Percentiles rank a stretch among this genome's conserved stretches.
phyloP scores from a whole-genome alignment of 73 alveolate genomes.

The Paramecium biaurelia region DNA sequence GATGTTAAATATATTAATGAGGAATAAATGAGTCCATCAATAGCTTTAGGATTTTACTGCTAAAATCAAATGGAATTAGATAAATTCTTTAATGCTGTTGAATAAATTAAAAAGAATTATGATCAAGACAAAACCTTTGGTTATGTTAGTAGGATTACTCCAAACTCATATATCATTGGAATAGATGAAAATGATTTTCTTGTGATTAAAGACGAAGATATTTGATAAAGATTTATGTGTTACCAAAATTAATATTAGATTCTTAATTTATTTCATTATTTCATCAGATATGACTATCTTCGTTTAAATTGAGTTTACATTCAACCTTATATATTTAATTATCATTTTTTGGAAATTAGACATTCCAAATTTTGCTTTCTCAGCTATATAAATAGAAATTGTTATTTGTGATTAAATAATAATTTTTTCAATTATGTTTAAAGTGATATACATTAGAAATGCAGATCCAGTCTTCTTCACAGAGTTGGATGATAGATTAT shows the following conservation, averaged over 20 bases:
- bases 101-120: background rate
- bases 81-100: background rate
- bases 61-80: background rate
- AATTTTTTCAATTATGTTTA: conserved; percentile 1
- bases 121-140: background rate
- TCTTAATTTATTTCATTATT: too few relatives aligned
- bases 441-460: conserved; percentile 31
- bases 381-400: background rate
- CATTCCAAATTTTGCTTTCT: background rate
- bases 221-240: background rate
- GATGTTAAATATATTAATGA: background rate
- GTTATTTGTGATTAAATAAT: background rate
- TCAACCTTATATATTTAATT: too few relatives aligned
- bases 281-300: too few relatives aligned
- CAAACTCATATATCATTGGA: background rate
- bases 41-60: background rate
- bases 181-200: background rate
- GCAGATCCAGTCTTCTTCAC: conserved; percentile 66
- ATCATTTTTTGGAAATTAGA: too few relatives aligned
- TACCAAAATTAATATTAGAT: background rate
- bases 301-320: too few relatives aligned
- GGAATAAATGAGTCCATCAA: conserved; percentile 20
- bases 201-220: background rate
- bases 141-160: background rate
- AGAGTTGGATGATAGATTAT: conserved; percentile 39